Evolutionary conservation across 768 basidiomycete species (phyloP), one percentile per base, ranked within the genome.

Genomic region (Cystofilobasidium ferigula): DNA sequence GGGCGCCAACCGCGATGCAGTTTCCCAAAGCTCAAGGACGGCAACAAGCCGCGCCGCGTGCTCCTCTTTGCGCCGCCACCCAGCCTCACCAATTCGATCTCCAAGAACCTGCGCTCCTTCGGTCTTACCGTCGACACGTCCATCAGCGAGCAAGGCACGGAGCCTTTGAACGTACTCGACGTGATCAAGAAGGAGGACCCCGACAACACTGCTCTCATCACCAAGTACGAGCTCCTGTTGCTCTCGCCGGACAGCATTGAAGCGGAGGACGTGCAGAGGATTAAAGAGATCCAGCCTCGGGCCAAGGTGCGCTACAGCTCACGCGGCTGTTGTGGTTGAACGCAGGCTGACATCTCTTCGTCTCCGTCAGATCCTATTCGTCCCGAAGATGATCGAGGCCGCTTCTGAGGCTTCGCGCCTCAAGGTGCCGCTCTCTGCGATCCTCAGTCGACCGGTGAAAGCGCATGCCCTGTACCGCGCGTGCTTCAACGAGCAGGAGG

Each of bases 391-490:
- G 3, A 40, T 60, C 32, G 57, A 66, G 2, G 36, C 53, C 10
- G n/a, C 48, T 13, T 20, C n/a, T 12, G 58, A 36, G 8, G 42
- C 47, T 22, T 18, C 18, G 2, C n/a, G 28, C 1, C 58, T 67
- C n/a, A 10, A 24, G 12, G 28, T 67, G 5, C 30, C 65, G 1
- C 51, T 61, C 40, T n/a, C 22, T 0, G 9, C 12, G 5, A 42
- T 67, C 34, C 26, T 67, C 18, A 13, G 59, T 13, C 40, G 59
- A 34, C 65, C 65, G 14, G 26, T 61, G 51, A 67, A 67, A 53
- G 59, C 60, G 9, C 28, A 1, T 13, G 30, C 53, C 10, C 65
- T 67, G 6, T 61, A 34, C 53, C 20, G n/a, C 10, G 42, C 53
- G 4, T 40, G 43, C 7, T 14, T 4, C n/a, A 20, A 22, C 32